phyloP scores from a whole-genome alignment of 1,284 basidiomycete genomes.

The Cystobasidium pallidum region DNA sequence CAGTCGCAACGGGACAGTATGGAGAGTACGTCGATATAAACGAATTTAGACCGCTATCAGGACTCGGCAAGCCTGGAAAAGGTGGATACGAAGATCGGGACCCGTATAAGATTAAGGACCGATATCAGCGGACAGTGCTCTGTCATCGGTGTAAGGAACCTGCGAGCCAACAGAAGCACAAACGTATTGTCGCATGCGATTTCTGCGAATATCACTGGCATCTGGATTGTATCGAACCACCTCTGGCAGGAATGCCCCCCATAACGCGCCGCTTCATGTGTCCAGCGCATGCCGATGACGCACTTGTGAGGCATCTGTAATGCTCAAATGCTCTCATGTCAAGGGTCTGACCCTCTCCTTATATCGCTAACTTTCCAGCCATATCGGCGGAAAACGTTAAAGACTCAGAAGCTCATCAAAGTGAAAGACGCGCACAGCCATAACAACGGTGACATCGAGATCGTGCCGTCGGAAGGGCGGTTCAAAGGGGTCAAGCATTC shows the following conservation, averaged over 20 bases:
- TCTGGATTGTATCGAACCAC: conserved; percentile 91
- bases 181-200: conserved; percentile 85
- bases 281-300: conserved; percentile 86
- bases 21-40: conserved; percentile 69
- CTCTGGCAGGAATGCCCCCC: conserved; percentile 80
- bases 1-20: conserved; percentile 54
- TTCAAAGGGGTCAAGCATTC: conserved; percentile 52
- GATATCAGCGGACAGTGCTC: conserved; percentile 75
- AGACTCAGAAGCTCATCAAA: conserved; percentile 68
- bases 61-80: conserved; percentile 63
- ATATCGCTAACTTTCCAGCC: neutral
- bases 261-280: conserved; percentile 97
- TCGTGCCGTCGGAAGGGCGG: conserved; percentile 68
- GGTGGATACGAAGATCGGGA: conserved; percentile 92
- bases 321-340: neutral
- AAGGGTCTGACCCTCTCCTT: neutral
- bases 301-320: conserved; percentile 58
- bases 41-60: conserved; percentile 60
- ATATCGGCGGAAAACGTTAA: conserved; percentile 69
- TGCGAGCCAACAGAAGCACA: conserved; percentile 52
- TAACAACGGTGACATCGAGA: conserved; percentile 91
- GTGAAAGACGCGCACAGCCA: conserved; percentile 69
- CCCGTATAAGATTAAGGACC: conserved; percentile 81
- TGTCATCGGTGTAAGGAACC: conserved; percentile 65
- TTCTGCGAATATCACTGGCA: conserved; percentile 96